phyloP scores from a whole-genome alignment of 192 early-diverging fungal species.

The Paraglomus brasilianum region DNA sequence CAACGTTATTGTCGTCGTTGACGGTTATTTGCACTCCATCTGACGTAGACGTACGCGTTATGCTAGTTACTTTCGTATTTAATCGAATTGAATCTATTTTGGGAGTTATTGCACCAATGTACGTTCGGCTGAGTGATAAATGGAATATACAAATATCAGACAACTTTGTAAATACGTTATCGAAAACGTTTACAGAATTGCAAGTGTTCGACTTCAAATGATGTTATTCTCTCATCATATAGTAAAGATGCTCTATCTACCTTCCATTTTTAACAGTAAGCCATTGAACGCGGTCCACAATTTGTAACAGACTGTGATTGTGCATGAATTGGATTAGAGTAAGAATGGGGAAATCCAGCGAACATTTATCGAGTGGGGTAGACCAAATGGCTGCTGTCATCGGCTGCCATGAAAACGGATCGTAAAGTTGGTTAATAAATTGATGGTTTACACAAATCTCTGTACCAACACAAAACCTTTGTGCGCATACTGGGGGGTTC shows the following conservation, averaged over 20 bases:
- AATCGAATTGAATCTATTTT: constrained; percentile 42
- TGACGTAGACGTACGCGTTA: constrained; percentile 35
- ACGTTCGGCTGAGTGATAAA: constrained; percentile 24
- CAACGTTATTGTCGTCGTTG: constrained; percentile 37
- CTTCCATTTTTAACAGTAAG: constrained; percentile 55
- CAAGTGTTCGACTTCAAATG: too few relatives aligned
- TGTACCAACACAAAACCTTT: too few relatives aligned
- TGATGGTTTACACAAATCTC: too few relatives aligned
- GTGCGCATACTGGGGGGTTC: too few relatives aligned
- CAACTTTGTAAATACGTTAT: neutral
- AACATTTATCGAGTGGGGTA: constrained; percentile 56
- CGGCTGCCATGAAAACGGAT: constrained; percentile 30
- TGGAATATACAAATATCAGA: neutral
- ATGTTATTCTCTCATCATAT: too few relatives aligned
- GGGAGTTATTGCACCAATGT: constrained; percentile 42
- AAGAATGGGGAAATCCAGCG: constrained; percentile 57
- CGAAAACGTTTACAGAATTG: too few relatives aligned
- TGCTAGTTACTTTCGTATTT: constrained; percentile 33
- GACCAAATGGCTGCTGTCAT: constrained; percentile 70
- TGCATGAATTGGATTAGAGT: constrained; percentile 63
- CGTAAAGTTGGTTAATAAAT: too few relatives aligned
- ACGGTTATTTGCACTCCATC: constrained; percentile 25
- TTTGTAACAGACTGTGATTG: constrained; percentile 59
- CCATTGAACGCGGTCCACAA: constrained; percentile 56
- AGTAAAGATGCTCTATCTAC: constrained; percentile 32